phyloP scores from a whole-genome alignment of 768 basidiomycete genomes.

The Suillus discolor region DNA sequence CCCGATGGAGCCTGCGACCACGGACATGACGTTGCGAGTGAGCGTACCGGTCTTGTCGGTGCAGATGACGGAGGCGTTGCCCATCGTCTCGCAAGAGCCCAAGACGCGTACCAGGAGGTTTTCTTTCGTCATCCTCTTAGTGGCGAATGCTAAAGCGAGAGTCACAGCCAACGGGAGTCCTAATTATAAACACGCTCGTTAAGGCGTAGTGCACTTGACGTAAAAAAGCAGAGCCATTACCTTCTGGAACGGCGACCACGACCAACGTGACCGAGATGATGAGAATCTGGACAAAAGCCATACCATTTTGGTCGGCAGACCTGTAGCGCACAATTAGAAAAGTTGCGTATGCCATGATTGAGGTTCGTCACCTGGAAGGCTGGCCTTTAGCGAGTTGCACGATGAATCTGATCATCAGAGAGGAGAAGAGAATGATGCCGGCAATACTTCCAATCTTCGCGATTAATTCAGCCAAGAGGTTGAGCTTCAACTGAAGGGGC shows the following conservation, averaged over 20 bases:
- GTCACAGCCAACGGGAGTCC: slow-evolving; percentile 96
- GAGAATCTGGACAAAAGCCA: slow-evolving; percentile 88
- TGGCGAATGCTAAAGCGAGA: slow-evolving; percentile 94
- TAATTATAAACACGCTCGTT: slow-evolving; percentile 26
- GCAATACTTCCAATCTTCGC: slow-evolving; percentile 87
- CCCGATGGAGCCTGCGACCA: slow-evolving; percentile 94
- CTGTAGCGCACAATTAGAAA: slow-evolving; percentile 35
- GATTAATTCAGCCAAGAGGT: slow-evolving; percentile 91
- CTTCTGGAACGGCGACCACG: slow-evolving; percentile 89
- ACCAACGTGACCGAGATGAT: slow-evolving; percentile 94
- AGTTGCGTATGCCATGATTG: too few species aligned
- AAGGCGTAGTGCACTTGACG: not conserved
- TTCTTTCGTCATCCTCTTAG: slow-evolving; percentile 96
- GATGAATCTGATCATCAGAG: slow-evolving; percentile 94
- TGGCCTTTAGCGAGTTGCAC: slow-evolving; percentile 73
- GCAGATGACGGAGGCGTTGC: slow-evolving; percentile 93
- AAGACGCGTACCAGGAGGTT: slow-evolving; percentile 95
- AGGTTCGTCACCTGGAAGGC: slow-evolving; percentile 52
- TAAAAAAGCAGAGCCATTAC: slow-evolving; percentile 28
- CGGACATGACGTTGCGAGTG: slow-evolving; percentile 93
- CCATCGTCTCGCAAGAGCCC: slow-evolving; percentile 98
- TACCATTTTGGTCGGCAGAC: slow-evolving; percentile 79
- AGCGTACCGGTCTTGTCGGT: slow-evolving; percentile 98
- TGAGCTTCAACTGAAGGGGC: slow-evolving; percentile 92
- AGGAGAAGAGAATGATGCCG: slow-evolving; percentile 77